These are phyloP conservation scores for Cladosporium sp. DNA, from an alignment of 2,329 filamentous ascomycete genomes.

Conservation along the genomic window DNA sequence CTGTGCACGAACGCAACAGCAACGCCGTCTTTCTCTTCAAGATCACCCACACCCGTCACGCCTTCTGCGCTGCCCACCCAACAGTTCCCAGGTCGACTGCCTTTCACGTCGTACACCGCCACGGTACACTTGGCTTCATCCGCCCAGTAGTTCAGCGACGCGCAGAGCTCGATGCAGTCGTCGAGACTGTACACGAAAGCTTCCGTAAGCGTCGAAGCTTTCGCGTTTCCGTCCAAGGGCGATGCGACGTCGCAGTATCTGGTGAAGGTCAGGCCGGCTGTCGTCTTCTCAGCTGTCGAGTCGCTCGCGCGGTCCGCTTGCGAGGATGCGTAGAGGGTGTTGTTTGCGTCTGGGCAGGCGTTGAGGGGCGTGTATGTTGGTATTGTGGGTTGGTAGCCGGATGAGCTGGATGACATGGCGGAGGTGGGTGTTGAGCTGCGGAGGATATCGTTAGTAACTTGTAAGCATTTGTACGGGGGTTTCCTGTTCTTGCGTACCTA, in stretches of 20 bases:
- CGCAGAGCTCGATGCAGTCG: slow-evolving; percentile 42
- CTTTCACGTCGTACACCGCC: slow-evolving; percentile 35
- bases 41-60: slow-evolving; percentile 1
- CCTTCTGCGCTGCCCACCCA: slow-evolving; percentile 34
- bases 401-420: slow-evolving; percentile 26
- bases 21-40: slow-evolving; percentile 17
- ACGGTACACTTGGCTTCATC: slow-evolving; percentile 34
- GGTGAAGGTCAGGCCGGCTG: slow-evolving; percentile 35
- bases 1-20: slow-evolving; percentile 22
- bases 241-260: slow-evolving; percentile 37
- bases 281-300: neutral
- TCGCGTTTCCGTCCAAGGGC: slow-evolving; percentile 27
- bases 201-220: slow-evolving; percentile 29
- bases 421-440: slow-evolving; percentile 22
- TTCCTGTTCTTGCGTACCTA: neutral
- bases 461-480: no score
- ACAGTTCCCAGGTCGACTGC: slow-evolving; percentile 36
- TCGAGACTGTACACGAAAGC: slow-evolving; percentile 41
- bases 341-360: slow-evolving; percentile 37
- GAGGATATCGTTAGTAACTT: neutral
- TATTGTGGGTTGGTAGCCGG: slow-evolving; percentile 34
- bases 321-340: slow-evolving; percentile 36
- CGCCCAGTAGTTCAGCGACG: slow-evolving; percentile 34
- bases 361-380: slow-evolving; percentile 38
- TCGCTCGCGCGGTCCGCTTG: neutral